Evolutionary conservation across 139 green algal genomes (phyloP), one percentile per base, ranked within the genome.

Genomic region (Gonium pectorale): DNA sequence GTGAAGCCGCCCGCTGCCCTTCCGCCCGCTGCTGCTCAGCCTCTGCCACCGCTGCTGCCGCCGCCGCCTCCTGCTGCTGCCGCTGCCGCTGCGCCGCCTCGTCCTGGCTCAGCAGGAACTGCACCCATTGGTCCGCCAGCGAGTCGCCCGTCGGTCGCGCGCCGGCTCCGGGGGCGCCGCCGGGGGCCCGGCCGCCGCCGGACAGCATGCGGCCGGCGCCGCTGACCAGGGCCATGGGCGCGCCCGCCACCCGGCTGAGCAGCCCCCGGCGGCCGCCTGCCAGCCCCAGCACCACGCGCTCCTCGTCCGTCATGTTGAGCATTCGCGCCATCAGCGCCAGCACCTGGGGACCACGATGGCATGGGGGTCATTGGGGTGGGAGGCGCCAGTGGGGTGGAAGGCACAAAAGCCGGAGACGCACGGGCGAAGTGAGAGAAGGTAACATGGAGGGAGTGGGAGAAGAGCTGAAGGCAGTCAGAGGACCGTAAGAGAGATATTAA

Each of bases 81-180:
- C 78, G 79, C 79, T 64, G 68, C 52, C 59, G 52, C 52, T 63
- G 43, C 60, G 67, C 59, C 31, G 74, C 73, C 70, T 90, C 80
- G 5, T 82, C 89, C 43, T 93, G 92, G 70, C 89, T 88, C 29
- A 95, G 86, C 35, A 95, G 79, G 84, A 95, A 95, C 15, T 92
- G 80, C 4, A 95, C 56, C 92, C 92, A 94, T 78, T 91, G 87
- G 35, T 90, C 87, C 7, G 87, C 87, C 21, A 95, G 66, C 11
- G 84, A 92, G 66, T 82, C 85, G 22, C 68, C n/a, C n/a, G n/a
- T n/a, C n/a, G n/a, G n/a, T n/a, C n/a, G n/a, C n/a, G n/a, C n/a
- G n/a, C n/a, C n/a, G n/a, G n/a, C n/a, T n/a, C n/a, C 81, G 40
- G 33, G 49, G 56, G 38, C 66, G 17, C 41, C 52, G 35, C 37